Percentiles rank a stretch among this genome's conserved stretches.
phyloP scores from a whole-genome alignment of 495 filamentous ascomycete species.

The Talaromyces ruber region DNA sequence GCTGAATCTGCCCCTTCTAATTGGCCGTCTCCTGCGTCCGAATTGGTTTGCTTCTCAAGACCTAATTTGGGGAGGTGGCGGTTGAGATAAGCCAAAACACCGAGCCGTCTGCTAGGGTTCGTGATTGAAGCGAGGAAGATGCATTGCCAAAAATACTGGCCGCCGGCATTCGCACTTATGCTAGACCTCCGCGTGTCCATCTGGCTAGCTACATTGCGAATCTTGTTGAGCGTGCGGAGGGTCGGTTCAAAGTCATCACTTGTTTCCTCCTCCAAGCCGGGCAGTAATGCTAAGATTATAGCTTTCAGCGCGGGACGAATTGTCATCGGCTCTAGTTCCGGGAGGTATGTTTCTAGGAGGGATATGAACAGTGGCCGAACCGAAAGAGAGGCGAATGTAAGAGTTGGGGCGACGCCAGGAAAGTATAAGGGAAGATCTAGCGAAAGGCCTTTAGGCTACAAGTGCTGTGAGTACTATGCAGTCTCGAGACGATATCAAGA shows the following conservation, averaged over 20 bases:
- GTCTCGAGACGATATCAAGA: background rate
- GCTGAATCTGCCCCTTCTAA: constrained; percentile 20
- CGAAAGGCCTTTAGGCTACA: constrained; percentile 59
- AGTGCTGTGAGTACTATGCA: background rate
- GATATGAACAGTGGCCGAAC: constrained; percentile 77
- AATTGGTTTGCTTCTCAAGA: constrained; percentile 22
- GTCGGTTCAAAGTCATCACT: constrained; percentile 95
- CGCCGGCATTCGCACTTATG: constrained; percentile 47
- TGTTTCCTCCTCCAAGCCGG: constrained; percentile 90
- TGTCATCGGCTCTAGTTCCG: constrained; percentile 56
- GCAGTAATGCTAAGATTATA: constrained; percentile 74
- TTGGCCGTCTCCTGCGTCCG: constrained; percentile 14
- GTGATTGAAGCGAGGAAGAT: constrained; percentile 92
- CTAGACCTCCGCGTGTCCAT: constrained; percentile 32
- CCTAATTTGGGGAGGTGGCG: constrained; percentile 72
- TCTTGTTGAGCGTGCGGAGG: constrained; percentile 63
- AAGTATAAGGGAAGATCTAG: constrained; percentile 79
- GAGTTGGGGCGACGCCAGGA: constrained; percentile 75
- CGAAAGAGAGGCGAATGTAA: constrained; percentile 89
- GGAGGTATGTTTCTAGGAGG: constrained; percentile 71
- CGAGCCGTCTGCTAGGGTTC: constrained; percentile 70
- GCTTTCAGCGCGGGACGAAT: constrained; percentile 85
- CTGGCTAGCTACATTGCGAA: constrained; percentile 58
- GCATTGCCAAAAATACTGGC: constrained; percentile 97
- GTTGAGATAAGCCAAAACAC: constrained; percentile 75